These are phyloP conservation scores for Fusarium floridanum DNA, from an alignment of 2,329 filamentous ascomycete species.

Conservation along the genomic window DNA sequence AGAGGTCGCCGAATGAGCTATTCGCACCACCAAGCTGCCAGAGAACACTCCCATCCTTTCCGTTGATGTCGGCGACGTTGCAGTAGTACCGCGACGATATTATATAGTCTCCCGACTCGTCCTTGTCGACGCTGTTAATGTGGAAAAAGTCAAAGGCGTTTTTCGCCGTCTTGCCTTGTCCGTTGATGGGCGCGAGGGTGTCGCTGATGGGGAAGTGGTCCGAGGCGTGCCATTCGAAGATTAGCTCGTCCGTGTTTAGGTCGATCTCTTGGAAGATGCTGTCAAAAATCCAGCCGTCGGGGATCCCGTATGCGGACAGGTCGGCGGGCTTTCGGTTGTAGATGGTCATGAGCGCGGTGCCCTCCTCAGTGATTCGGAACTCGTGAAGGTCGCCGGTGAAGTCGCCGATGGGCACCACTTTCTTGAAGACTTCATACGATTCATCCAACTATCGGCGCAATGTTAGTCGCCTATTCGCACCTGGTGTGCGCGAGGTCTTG, in stretches of 20 bases:
- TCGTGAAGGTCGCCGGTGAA: conserved; percentile 52
- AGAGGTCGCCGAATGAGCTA: conserved; percentile 54
- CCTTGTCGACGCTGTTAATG: conserved; percentile 68
- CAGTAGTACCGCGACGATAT: conserved; percentile 65
- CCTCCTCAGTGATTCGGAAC: conserved; percentile 55
- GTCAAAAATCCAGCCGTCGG: conserved; percentile 49
- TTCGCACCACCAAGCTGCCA: conserved; percentile 66
- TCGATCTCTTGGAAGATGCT: conserved; percentile 61
- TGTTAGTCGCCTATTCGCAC: conserved; percentile 1
- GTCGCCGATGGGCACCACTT: conserved; percentile 40
- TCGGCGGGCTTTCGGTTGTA: conserved; percentile 50
- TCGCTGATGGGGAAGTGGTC: conserved; percentile 46
- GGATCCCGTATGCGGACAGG: conserved; percentile 40
- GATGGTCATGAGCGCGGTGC: conserved; percentile 56
- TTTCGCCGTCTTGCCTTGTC: conserved; percentile 42
- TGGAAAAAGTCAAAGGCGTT: conserved; percentile 67
- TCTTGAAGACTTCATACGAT: conserved; percentile 47
- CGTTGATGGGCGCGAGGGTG: conserved; percentile 29
- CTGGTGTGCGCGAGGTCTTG: not conserved
- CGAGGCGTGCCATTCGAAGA: conserved; percentile 61
- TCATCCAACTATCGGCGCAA: conserved; percentile 44
- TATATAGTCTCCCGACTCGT: conserved; percentile 63
- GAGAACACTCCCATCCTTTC: conserved; percentile 60
- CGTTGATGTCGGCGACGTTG: conserved; percentile 61
- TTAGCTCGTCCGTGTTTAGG: conserved; percentile 60